Percentiles rank a stretch among this genome's conserved stretches.
Conservation (phyloP, 1,139 yeast species). For the Starmera stellimalicola region DNA sequence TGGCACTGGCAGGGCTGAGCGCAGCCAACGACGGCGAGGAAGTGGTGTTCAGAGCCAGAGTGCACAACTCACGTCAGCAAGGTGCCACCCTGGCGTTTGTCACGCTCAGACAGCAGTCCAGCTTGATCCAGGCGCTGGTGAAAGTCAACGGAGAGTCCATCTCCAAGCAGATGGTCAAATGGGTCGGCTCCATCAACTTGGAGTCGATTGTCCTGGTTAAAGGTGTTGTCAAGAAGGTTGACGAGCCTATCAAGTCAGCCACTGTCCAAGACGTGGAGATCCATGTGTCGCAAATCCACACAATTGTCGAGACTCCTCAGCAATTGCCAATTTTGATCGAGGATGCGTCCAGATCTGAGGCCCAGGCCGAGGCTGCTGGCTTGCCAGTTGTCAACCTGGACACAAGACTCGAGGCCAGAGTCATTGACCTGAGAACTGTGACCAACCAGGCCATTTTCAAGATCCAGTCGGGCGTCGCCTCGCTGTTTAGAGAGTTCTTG, state of each 20-base stretch:
- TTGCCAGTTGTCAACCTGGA: slow-evolving; percentile 93
- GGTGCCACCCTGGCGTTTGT: slow-evolving; percentile 92
- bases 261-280: slow-evolving; percentile 89
- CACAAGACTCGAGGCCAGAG: slow-evolving; percentile 91
- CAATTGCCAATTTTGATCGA: slow-evolving; percentile 90
- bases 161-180: slow-evolving; percentile 93
- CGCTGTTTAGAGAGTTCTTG: slow-evolving; percentile 83
- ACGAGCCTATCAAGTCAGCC: slow-evolving; percentile 81
- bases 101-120: slow-evolving; percentile 83
- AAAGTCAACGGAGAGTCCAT: slow-evolving; percentile 57
- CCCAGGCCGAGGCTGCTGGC: slow-evolving; percentile 86
- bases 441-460: slow-evolving; percentile 97
- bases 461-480: slow-evolving; percentile 84
- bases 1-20: slow-evolving; percentile 45
- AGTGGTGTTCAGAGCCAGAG: slow-evolving; percentile 85
- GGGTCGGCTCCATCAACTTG: slow-evolving; percentile 79
- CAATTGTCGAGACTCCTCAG: slow-evolving; percentile 83
- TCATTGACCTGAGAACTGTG: slow-evolving; percentile 90
- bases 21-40: slow-evolving; percentile 66
- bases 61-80: slow-evolving; percentile 88
- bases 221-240: slow-evolving; percentile 78
- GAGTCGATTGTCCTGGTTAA: slow-evolving; percentile 89
- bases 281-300: slow-evolving; percentile 59
- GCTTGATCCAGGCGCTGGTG: slow-evolving; percentile 74
- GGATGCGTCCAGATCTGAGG: slow-evolving; percentile 93